phyloP scores from a whole-genome alignment of 257 asterid genomes.

The Apocynum venetum region DNA sequence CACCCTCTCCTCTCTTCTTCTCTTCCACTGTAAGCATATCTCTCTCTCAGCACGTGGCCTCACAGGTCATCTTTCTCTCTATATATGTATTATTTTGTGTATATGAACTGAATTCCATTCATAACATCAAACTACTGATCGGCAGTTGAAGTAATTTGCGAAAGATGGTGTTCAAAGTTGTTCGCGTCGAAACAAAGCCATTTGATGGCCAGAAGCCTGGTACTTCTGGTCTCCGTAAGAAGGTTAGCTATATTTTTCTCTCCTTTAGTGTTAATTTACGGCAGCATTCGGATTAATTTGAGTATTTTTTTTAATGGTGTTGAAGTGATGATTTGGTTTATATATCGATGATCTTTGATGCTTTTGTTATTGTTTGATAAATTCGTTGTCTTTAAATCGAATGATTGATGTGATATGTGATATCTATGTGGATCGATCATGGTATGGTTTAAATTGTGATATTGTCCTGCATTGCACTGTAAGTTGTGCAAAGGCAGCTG shows the following conservation, averaged over 20 bases:
- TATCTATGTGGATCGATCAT: not conserved
- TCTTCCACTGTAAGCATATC: conserved; percentile 6
- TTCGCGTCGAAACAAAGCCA: conserved; percentile 66
- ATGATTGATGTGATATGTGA: not conserved
- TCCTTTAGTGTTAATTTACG: not conserved
- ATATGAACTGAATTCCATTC: not conserved
- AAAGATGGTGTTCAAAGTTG: conserved; percentile 67
- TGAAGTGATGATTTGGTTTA: not conserved
- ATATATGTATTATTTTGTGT: not conserved
- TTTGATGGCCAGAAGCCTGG: conserved; percentile 97
- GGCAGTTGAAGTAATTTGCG: conserved; percentile 6
- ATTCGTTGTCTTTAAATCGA: not conserved
- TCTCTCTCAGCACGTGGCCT: not conserved
- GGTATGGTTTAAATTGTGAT: not conserved
- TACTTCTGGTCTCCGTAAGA: conserved; percentile 92
- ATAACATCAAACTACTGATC: not conserved
- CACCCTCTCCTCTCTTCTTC: conserved; percentile 6
- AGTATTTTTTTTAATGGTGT: not conserved
- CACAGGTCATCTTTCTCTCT: not conserved
- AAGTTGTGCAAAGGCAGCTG: not conserved
- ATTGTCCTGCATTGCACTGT: conserved; percentile 8
- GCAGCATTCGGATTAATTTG: not conserved
- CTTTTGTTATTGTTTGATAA: not conserved
- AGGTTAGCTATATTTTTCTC: conserved; percentile 34
- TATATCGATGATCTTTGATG: not conserved